phyloP scores from a whole-genome alignment of 75 land plant genomes.

The Picea glauca region DNA sequence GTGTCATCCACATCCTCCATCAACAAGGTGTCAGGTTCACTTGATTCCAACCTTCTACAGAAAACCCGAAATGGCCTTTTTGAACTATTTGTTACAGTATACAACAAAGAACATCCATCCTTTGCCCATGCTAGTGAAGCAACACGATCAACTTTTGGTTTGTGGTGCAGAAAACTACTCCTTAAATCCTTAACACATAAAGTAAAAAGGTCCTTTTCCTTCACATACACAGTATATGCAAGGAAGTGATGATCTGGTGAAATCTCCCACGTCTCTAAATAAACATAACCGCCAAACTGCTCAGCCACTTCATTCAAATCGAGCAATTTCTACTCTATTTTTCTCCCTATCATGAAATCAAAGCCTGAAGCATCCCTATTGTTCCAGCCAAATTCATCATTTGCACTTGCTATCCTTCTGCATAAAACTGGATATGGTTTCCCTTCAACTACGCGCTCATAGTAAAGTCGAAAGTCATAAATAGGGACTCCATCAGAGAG shows the following conservation, averaged over 20 bases:
- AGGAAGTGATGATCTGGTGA: conserved; percentile 78
- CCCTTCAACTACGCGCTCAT: no score
- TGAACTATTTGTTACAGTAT: conserved; percentile 50
- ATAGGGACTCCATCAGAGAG: no score
- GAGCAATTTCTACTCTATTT: no score
- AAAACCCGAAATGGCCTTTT: conserved; percentile 76
- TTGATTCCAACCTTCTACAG: conserved; percentile 63
- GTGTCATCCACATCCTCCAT: conserved; percentile 63
- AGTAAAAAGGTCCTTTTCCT: conserved; percentile 61
- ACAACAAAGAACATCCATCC: conserved; percentile 58
- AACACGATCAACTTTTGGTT: conserved; percentile 62
- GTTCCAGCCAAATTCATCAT: no score
- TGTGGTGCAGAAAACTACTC: conserved; percentile 44
- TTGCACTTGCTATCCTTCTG: no score
- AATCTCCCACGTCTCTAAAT: conserved; percentile 78
- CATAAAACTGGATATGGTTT: no score
- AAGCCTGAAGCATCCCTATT: no score
- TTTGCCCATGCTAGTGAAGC: conserved; percentile 85
- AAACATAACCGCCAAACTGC: conserved; percentile 85
- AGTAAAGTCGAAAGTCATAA: no score
- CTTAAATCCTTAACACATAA: conserved; percentile 74
- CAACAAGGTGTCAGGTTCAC: conserved; percentile 50
- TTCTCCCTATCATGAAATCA: no score
- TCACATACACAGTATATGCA: conserved; percentile 87
- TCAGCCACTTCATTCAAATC: no score